These are phyloP conservation scores for Durotheca rogersii DNA, from an alignment of 495 filamentous ascomycete genomes.

Conservation along the genomic window DNA sequence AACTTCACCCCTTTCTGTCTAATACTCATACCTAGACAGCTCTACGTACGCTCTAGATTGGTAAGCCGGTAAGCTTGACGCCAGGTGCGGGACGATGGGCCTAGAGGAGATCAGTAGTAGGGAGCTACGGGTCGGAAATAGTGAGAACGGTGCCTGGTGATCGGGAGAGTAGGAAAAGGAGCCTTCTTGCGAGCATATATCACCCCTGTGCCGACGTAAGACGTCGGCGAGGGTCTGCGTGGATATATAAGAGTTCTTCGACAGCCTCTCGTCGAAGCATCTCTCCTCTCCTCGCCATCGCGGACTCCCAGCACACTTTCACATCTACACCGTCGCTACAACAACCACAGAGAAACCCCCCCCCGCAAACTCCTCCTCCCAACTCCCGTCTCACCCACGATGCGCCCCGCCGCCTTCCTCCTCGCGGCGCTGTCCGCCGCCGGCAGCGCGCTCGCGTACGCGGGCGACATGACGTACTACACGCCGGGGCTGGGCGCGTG, in stretches of 20 bases:
- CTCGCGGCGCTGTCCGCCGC: slow-evolving; percentile 12
- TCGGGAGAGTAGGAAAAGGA: neutral
- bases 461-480: slow-evolving; percentile 52
- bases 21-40: neutral
- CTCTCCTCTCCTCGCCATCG: neutral
- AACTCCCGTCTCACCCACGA: neutral
- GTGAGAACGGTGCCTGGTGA: neutral
- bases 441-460: slow-evolving; percentile 24
- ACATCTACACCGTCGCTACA: too few relatives aligned
- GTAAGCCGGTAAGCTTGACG: neutral
- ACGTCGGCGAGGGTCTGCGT: too few relatives aligned
- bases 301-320: neutral
- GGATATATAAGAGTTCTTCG: too few relatives aligned
- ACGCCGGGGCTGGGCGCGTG: slow-evolving; percentile 48
- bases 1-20: too few relatives aligned
- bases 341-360: neutral
- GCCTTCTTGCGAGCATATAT: neutral
- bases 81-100: too few relatives aligned
- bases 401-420: slow-evolving; percentile 13
- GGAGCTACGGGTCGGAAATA: neutral
- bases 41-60: neutral
- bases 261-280: too few relatives aligned
- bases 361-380: neutral
- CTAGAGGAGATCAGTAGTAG: too few relatives aligned
- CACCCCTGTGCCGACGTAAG: too few relatives aligned